Percentiles rank a stretch among this genome's conserved stretches.
phyloP scores from a whole-genome alignment of 208 protist species.

The Naegleria fowleri region DNA sequence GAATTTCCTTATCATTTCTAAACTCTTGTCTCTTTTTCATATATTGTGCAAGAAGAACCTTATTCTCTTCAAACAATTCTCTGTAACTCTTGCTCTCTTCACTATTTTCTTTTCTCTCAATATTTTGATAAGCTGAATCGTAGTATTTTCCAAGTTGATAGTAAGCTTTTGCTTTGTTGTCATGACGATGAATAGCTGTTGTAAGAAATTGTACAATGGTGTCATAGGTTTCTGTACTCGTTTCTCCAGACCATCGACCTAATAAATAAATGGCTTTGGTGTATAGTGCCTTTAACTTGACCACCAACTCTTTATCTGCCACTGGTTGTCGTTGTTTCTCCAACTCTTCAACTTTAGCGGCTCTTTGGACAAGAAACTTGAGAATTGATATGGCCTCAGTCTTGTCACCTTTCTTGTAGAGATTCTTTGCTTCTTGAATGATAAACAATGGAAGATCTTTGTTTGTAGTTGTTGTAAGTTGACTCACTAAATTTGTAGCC shows the following conservation, averaged over 20 bases:
- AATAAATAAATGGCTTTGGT: background rate
- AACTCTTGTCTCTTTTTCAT: background rate
- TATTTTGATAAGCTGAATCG: background rate
- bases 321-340: background rate
- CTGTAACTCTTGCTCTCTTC: background rate
- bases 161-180: background rate
- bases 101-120: background rate
- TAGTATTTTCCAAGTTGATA: background rate
- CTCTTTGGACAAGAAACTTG: background rate
- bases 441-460: background rate
- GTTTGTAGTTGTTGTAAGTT: background rate
- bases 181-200: background rate
- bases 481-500: background rate
- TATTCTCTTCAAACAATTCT: background rate
- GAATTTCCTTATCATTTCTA: background rate
- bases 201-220: background rate
- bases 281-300: background rate
- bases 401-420: background rate
- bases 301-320: background rate
- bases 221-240: background rate
- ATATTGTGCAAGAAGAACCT: background rate
- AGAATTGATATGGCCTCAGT: background rate
- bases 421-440: slow-evolving; percentile 5
- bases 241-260: background rate
- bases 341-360: background rate